Percentiles rank a stretch among this genome's conserved stretches.
Conservation (phyloP, 495 filamentous ascomycete species). For the Saxispiralis lemnorum region DNA sequence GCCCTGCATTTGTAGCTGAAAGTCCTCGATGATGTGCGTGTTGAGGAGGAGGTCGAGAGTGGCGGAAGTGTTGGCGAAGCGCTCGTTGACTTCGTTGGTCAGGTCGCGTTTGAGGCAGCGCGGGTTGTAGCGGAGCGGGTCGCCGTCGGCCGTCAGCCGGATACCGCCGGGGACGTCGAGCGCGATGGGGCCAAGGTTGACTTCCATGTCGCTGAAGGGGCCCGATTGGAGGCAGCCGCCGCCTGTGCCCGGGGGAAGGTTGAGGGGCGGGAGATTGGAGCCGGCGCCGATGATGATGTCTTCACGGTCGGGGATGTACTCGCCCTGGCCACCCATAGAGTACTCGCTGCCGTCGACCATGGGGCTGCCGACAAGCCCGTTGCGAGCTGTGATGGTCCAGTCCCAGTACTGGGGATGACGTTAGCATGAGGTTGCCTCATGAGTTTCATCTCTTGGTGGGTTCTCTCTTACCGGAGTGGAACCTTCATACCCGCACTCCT, state of each 20-base stretch:
- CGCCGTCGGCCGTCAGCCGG: constrained; percentile 11
- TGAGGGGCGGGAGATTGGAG: constrained; percentile 11
- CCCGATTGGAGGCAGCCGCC: constrained; percentile 22
- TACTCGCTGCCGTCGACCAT: constrained; percentile 31
- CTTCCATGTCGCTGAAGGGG: constrained; percentile 19
- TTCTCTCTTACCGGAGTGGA: constrained; percentile 17
- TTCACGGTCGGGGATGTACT: constrained; percentile 18
- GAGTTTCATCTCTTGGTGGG: constrained; percentile 11
- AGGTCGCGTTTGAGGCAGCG: constrained; percentile 53
- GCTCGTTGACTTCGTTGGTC: constrained; percentile 27
- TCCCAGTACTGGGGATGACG: constrained; percentile 19
- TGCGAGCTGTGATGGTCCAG: constrained; percentile 17
- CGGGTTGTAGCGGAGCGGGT: constrained; percentile 33
- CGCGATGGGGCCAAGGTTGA: constrained; percentile 22
- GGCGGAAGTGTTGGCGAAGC: constrained; percentile 35
- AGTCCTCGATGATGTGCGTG: constrained; percentile 31
- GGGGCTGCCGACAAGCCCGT: constrained; percentile 16
- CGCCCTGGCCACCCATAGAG: constrained; percentile 33
- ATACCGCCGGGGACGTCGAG: constrained; percentile 10
- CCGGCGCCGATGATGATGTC: constrained; percentile 12
- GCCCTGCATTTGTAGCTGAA: constrained; percentile 35
- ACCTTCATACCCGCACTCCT: constrained; percentile 55
- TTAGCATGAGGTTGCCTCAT: not conserved
- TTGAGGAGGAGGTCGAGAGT: constrained; percentile 30
- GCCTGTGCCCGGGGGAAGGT: constrained; percentile 18